phyloP scores from a whole-genome alignment of 2,329 filamentous ascomycete genomes.

The Aureobasidium subglaciale region DNA sequence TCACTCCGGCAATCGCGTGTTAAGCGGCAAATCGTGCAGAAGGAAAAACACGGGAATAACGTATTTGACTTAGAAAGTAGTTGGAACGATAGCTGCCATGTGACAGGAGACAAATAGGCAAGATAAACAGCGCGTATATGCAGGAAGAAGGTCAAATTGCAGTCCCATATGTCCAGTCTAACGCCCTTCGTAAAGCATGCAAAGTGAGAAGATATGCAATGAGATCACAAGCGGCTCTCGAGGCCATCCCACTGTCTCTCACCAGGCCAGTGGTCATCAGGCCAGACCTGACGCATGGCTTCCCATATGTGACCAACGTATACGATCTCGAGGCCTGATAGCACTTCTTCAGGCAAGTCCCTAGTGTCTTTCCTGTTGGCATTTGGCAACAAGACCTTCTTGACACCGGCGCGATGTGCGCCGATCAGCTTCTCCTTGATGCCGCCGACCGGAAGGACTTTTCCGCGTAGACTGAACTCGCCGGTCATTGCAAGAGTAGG shows the following conservation, averaged over 20 bases:
- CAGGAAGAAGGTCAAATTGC: background rate
- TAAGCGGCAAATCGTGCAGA: background rate
- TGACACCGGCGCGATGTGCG: slow-evolving; percentile 84
- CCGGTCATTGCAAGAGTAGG: slow-evolving; percentile 93
- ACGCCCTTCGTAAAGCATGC: background rate
- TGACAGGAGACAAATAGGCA: background rate
- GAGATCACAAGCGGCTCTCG: slow-evolving; percentile 66
- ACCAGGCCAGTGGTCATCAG: slow-evolving; percentile 75
- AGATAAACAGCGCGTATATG: background rate
- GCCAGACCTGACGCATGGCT: slow-evolving; percentile 85
- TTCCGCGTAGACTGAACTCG: slow-evolving; percentile 71
- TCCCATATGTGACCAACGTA: slow-evolving; percentile 93
- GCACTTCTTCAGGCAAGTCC: slow-evolving; percentile 85
- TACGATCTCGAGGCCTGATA: slow-evolving; percentile 77
- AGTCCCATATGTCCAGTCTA: background rate
- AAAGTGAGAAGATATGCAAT: background rate
- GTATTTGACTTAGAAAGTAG: background rate
- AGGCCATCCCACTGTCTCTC: slow-evolving; percentile 62
- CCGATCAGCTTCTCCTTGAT: slow-evolving; percentile 99
- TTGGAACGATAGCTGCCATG: background rate
- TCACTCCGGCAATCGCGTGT: background rate
- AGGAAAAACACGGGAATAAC: background rate
- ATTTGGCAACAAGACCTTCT: slow-evolving; percentile 81
- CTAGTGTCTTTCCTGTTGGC: slow-evolving; percentile 88
- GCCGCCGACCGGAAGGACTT: slow-evolving; percentile 88